A percentile compares a stretch with the other conserved stretches of the same genome.
Evolutionary conservation across 768 basidiomycete genomes (phyloP).

Genomic region (Brasilioporus rufonigricans): DNA sequence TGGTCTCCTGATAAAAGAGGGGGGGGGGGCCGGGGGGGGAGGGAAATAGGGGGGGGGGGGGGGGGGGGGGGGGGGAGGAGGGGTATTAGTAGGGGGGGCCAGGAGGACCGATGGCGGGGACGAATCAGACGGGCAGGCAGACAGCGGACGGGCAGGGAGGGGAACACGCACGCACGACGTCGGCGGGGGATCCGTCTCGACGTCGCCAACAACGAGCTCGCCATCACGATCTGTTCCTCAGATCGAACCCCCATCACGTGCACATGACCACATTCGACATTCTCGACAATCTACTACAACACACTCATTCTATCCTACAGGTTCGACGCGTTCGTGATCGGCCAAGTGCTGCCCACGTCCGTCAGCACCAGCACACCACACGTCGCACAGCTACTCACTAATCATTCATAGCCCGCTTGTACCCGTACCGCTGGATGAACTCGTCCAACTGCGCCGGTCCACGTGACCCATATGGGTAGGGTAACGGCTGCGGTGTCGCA

Average conservation of each 20-base stretch:
- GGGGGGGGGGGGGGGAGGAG: not conserved
- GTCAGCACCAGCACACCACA: not conserved
- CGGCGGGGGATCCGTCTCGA: conserved; percentile 28
- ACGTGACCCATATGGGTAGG: conserved; percentile 92
- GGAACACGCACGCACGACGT: conserved; percentile 20
- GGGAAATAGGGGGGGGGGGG: conserved; percentile 11
- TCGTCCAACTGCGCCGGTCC: conserved; percentile 83
- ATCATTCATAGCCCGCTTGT: conserved; percentile 57
- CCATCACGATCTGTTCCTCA: conserved; percentile 29
- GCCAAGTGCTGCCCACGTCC: conserved; percentile 25
- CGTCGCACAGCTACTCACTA: conserved; percentile 58
- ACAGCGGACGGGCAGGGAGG: conserved; percentile 10
- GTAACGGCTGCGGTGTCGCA: conserved; percentile 61
- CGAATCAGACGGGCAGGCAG: conserved; percentile 20
- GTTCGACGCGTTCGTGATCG: conserved; percentile 24
- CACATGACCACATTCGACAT: conserved; percentile 6
- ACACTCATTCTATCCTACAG: conserved; percentile 11
- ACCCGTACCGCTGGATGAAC: conserved; percentile 78
- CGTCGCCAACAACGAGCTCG: conserved; percentile 18
- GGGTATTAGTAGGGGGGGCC: conserved; percentile 13
- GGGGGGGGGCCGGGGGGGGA: too few relatives aligned
- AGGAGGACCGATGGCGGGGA: conserved; percentile 14
- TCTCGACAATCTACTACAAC: not conserved
- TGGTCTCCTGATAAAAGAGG: too few relatives aligned
- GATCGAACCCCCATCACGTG: conserved; percentile 32